These are phyloP conservation scores for Cutaneotrichosporon sp. DNA, from an alignment of 1,284 basidiomycete species.

Conservation along the genomic window DNA sequence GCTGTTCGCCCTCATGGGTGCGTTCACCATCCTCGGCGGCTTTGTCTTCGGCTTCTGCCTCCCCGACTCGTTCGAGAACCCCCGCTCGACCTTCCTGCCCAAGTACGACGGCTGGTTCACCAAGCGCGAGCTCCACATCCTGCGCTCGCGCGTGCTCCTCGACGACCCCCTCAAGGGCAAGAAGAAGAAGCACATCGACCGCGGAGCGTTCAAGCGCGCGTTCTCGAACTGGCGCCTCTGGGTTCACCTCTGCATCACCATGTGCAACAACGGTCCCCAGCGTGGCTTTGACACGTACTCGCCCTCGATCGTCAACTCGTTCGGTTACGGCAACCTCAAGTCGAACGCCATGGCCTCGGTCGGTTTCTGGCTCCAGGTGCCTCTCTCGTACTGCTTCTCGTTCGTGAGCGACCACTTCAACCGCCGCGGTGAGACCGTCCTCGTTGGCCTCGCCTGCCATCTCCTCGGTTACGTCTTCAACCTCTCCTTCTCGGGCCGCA, in stretches of 20 bases:
- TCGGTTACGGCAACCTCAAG: slow-evolving; percentile 36
- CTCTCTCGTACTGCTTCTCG: slow-evolving; percentile 31
- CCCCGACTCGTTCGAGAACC: slow-evolving; percentile 32
- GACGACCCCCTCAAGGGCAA: slow-evolving; percentile 45
- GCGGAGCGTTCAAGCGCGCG: slow-evolving; percentile 28
- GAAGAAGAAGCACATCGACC: slow-evolving; percentile 33
- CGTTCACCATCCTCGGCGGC: slow-evolving; percentile 34
- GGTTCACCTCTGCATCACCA: slow-evolving; percentile 39
- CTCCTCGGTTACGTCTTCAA: slow-evolving; percentile 36
- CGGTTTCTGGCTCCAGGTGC: slow-evolving; percentile 41
- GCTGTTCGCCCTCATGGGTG: slow-evolving; percentile 35
- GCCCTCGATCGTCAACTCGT: slow-evolving; percentile 38
- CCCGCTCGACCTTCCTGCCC: slow-evolving; percentile 34
- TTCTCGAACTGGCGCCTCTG: slow-evolving; percentile 32
- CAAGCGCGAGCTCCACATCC: slow-evolving; percentile 40
- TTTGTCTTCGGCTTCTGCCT: slow-evolving; percentile 38
- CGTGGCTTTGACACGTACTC: slow-evolving; percentile 39
- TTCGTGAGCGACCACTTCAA: slow-evolving; percentile 38
- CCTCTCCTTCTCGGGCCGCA: slow-evolving; percentile 29
- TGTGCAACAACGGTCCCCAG: slow-evolving; percentile 40
- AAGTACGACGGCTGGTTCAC: slow-evolving; percentile 27
- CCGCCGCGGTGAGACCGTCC: slow-evolving; percentile 32
- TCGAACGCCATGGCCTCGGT: slow-evolving; percentile 39
- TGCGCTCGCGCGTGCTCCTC: slow-evolving; percentile 33
- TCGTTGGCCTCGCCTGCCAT: slow-evolving; percentile 29